Percentiles rank a stretch among this genome's conserved stretches.
phyloP scores from a whole-genome alignment of 208 protist genomes.

The Acanthamoeba lugdunensis region DNA sequence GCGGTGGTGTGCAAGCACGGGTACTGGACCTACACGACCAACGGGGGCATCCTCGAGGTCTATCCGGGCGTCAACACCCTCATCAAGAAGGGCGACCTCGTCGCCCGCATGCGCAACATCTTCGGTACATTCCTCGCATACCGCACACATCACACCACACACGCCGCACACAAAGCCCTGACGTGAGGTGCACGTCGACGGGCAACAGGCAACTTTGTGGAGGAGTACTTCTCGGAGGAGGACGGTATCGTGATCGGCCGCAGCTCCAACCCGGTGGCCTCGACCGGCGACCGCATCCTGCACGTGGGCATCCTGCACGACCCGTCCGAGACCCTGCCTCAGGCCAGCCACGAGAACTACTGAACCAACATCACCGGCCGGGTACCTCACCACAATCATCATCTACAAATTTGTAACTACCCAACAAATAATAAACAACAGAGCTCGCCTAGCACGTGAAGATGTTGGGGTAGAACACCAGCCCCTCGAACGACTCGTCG shows the following conservation, averaged over 20 bases:
- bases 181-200: background rate
- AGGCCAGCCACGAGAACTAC: constrained; percentile 48
- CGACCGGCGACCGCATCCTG: constrained; percentile 76
- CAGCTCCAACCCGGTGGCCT: constrained; percentile 76
- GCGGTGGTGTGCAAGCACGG: constrained; percentile 61
- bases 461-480: constrained; percentile 80
- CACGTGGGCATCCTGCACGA: constrained; percentile 75
- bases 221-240: constrained; percentile 67
- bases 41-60: constrained; percentile 73
- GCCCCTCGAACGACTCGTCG: constrained; percentile 81
- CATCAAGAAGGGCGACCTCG: constrained; percentile 70
- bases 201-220: constrained; percentile 68
- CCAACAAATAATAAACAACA: too few species aligned
- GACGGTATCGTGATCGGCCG: constrained; percentile 80
- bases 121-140: background rate
- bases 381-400: too few species aligned
- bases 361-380: too few species aligned
- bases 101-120: constrained; percentile 67
- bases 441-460: too few species aligned
- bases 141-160: background rate
- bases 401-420: too few species aligned
- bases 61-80: constrained; percentile 72
- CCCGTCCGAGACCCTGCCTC: background rate
- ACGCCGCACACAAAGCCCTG: background rate
- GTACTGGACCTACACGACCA: constrained; percentile 73